A percentile compares a stretch with the other conserved stretches of the same genome.
These are phyloP conservation scores for Camellia lanceoleosa DNA, from an alignment of 148 eudicot species.

Conservation along the genomic window DNA sequence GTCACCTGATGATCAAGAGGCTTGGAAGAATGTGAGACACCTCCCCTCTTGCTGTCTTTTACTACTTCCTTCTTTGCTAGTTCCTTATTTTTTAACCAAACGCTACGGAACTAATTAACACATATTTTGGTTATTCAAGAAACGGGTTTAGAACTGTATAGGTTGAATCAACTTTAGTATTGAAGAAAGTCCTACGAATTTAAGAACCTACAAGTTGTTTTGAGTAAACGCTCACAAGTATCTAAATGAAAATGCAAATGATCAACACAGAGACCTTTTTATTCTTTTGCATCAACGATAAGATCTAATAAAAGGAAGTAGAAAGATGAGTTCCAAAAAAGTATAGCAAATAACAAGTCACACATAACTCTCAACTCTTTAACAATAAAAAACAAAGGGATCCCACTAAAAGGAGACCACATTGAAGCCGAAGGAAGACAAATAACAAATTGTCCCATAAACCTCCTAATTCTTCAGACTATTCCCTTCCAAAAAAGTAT, in stretches of 20 bases:
- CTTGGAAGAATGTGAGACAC: neutral
- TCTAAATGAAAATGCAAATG: neutral
- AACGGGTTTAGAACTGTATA: neutral
- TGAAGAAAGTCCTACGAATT: neutral
- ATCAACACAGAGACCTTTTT: neutral
- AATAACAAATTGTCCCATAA: no score
- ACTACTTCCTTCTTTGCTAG: neutral
- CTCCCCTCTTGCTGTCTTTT: neutral
- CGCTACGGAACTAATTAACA: neutral
- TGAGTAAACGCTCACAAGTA: neutral
- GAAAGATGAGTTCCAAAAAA: no score
- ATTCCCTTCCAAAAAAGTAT: no score
- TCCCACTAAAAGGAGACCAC: no score
- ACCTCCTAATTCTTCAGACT: no score
- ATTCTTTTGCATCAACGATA: neutral
- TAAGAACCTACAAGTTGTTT: neutral
- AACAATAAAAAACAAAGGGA: no score
- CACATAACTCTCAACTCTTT: no score
- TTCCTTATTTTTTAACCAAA: neutral
- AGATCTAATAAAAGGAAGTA: no score
- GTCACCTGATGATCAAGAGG: neutral
- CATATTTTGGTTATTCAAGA: neutral
- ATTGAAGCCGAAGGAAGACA: no score
- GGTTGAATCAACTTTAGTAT: neutral
- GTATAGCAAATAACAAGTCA: no score